Conservation (phyloP, 352 stramenopile genomes). For the Globisporangium barbulae region DNA sequence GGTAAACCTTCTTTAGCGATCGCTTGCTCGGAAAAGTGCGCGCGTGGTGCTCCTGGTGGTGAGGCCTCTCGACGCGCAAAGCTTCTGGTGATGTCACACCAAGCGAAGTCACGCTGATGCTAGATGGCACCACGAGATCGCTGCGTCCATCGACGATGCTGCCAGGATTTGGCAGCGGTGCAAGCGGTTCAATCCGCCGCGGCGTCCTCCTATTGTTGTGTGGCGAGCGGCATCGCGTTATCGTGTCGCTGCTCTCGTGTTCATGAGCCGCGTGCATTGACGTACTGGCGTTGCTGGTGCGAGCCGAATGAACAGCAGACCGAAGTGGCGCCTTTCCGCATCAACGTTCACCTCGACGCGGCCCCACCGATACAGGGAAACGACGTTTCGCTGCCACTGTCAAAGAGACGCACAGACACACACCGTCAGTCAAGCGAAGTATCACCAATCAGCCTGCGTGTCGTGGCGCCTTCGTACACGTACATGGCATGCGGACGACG, state of each 20-base stretch:
- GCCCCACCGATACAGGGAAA: background rate
- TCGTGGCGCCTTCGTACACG: background rate
- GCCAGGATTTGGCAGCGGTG: background rate
- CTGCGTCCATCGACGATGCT: background rate
- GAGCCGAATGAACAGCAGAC: background rate
- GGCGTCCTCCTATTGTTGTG: background rate
- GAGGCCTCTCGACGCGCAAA: background rate
- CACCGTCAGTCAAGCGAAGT: background rate
- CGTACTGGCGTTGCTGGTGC: background rate
- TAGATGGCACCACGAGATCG: background rate
- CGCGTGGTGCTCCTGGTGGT: no score
- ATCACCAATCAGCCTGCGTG: background rate
- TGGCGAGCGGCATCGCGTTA: conserved; percentile 4
- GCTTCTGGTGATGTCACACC: background rate
- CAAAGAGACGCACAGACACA: background rate
- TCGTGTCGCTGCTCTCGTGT: background rate
- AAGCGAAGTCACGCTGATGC: background rate
- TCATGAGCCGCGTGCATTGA: background rate
- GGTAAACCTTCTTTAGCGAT: conserved; percentile 12
- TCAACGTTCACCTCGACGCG: background rate
- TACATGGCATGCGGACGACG: background rate
- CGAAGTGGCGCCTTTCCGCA: background rate
- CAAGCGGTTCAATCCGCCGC: conserved; percentile 9
- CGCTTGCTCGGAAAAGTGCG: background rate
- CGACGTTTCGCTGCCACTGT: background rate